Base-by-base conservation (phyloP, 306 rosid species). In the Glycine tomentella region DNA sequence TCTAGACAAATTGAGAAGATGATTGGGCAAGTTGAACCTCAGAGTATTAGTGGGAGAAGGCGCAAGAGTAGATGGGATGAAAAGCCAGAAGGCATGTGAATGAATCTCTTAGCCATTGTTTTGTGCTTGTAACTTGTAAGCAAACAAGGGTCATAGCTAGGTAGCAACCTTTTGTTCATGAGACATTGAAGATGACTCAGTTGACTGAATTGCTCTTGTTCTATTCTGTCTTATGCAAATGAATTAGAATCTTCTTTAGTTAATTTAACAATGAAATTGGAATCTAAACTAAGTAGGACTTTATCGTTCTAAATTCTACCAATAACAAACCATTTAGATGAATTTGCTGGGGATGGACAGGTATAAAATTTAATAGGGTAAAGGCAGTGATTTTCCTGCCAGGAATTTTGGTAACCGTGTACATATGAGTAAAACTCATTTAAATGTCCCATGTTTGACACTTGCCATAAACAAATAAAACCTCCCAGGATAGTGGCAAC, bases 21-120 rank as follows among this genome's bases (percentile, higher is more conserved):
- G 70, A 63, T 87, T 36, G 20, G n/a, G 13, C 75, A 36, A 36
- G 33, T 36, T 40, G 75, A 4, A 53, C 63, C 66, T 9, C 70
- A 52, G 9, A 42, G 78, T 58, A 50, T 14, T 20, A 31, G 42
- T 11, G 33, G 9, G 13, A 44, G 12, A 67, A 84, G 53, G 83
- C 87, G 90, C 64, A 84, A 75, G 78, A 75, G 78, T 45, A 75
- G 88, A 79, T 90, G 95, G 92, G 93, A 88, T 83, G 84, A 76
- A 81, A 80, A 77, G 82, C 87, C 90, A 72, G 77, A 71, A 64
- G 82, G 66, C 34, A 6, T 59, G 72, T 84, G 51, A 78, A 72
- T 48, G 71, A 46, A 69, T 55, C 70, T 59, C 31, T 25, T 5
- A 70, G 40, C 11, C 45, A 51, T 14, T 56, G 70, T 33, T 66